These are phyloP conservation scores for Canna indica DNA, from an alignment of 176 grass and related monocot genomes.

Conservation along the genomic window DNA sequence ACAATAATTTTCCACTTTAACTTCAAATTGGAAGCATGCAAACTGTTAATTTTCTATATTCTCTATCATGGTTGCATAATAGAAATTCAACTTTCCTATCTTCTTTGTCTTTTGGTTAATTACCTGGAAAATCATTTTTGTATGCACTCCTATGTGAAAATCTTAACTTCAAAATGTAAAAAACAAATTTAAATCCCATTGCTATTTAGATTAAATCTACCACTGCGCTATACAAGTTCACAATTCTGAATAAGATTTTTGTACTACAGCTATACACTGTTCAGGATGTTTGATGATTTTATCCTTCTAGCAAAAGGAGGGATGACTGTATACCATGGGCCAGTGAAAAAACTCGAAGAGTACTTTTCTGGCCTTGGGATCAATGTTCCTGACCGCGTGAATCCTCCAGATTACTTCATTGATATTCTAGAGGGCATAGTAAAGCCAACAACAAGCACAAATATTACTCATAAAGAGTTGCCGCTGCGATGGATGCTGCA, in stretches of 20 bases:
- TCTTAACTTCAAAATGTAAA: not conserved
- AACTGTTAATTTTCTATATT: too few species aligned
- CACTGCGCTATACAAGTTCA: not conserved
- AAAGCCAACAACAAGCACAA: slow-evolving; percentile 38
- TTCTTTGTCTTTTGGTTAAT: too few species aligned
- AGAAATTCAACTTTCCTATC: too few species aligned
- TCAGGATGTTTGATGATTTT: slow-evolving; percentile 82
- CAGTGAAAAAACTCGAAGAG: slow-evolving; percentile 80
- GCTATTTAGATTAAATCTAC: not conserved
- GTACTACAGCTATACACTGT: slow-evolving; percentile 58
- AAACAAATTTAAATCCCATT: not conserved
- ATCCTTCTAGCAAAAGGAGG: slow-evolving; percentile 91
- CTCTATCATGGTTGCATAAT: too few species aligned
- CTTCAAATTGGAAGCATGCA: too few species aligned
- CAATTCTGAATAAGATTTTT: slow-evolving; percentile 4
- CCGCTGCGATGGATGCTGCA: slow-evolving; percentile 82
- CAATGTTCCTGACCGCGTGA: slow-evolving; percentile 69
- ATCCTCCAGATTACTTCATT: slow-evolving; percentile 93
- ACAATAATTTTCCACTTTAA: too few species aligned
- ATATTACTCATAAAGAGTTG: slow-evolving; percentile 48
- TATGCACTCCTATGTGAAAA: too few species aligned
- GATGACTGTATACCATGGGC: slow-evolving; percentile 72
- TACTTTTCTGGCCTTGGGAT: slow-evolving; percentile 73
- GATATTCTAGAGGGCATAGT: slow-evolving; percentile 82
- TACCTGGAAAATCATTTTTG: too few species aligned